A percentile compares a stretch with the other conserved stretches of the same genome.
phyloP scores from a whole-genome alignment of 1,284 basidiomycete species.

The Tylopilus sp. region DNA sequence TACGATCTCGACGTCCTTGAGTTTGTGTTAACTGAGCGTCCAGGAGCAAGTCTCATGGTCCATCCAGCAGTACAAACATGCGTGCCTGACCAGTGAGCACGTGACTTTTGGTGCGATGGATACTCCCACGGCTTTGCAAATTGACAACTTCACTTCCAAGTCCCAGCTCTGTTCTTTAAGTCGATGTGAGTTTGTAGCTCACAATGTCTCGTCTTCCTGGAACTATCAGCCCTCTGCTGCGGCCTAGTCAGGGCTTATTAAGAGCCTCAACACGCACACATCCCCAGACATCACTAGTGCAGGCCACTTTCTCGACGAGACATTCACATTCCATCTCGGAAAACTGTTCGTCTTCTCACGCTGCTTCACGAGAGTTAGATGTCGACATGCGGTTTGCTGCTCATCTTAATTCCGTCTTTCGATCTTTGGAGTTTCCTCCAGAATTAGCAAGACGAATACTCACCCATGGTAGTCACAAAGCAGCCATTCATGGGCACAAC shows the following conservation, averaged over 20 bases:
- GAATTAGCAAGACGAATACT: conserved; percentile 68
- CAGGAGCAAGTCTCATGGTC: too few species aligned
- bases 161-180: background rate
- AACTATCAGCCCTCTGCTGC: conserved; percentile 10
- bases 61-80: too few species aligned
- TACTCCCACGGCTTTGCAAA: conserved; percentile 7
- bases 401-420: conserved; percentile 61
- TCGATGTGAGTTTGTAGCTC: background rate
- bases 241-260: conserved; percentile 7
- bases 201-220: conserved; percentile 24
- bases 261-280: conserved; percentile 13
- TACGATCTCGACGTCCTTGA: background rate
- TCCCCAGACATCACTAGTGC: conserved; percentile 9
- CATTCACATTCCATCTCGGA: background rate
- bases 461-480: conserved; percentile 70
- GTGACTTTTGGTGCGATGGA: conserved; percentile 13
- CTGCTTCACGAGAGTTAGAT: background rate
- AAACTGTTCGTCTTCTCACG: background rate
- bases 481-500: conserved; percentile 65
- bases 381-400: conserved; percentile 37
- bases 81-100: conserved; percentile 2
- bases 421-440: conserved; percentile 61
- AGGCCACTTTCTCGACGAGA: conserved; percentile 17
- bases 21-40: too few species aligned
- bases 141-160: conserved; percentile 2